Conservation (phyloP, 148 eudicot species). For the Polygonum maritimum region DNA sequence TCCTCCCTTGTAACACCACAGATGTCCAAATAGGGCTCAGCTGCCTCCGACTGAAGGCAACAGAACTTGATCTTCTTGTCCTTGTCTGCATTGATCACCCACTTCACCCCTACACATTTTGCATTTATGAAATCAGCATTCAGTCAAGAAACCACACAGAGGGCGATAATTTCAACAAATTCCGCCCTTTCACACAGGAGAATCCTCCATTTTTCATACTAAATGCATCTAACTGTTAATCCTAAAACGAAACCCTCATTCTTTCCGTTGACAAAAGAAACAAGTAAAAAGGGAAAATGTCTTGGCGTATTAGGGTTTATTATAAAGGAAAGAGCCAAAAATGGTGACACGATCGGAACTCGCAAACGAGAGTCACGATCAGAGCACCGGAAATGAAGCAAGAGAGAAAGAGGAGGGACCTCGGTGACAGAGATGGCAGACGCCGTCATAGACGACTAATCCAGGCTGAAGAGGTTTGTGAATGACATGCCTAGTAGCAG, state of each 20-base stretch:
- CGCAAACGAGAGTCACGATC: neutral
- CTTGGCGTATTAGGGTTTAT: constrained; percentile 2
- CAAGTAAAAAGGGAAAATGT: neutral
- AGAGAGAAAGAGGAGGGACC: constrained; percentile 27
- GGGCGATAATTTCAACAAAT: neutral
- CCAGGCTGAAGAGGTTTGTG: constrained; percentile 58
- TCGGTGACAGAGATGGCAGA: constrained; percentile 80
- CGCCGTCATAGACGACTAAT: constrained; percentile 82
- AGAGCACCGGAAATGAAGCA: neutral
- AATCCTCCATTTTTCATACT: neutral
- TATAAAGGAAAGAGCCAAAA: neutral
- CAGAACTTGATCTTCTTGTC: constrained; percentile 79
- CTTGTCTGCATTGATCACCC: constrained; percentile 69
- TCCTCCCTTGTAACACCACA: constrained; percentile 69
- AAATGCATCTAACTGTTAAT: neutral
- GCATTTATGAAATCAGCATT: neutral
- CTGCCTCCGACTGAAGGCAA: constrained; percentile 88
- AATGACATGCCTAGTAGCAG: constrained; percentile 13
- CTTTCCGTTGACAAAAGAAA: neutral
- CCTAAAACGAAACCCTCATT: neutral
- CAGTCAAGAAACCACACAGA: neutral
- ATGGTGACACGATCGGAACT: neutral
- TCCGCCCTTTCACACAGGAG: neutral
- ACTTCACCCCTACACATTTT: constrained; percentile 62
- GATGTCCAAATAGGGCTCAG: constrained; percentile 78